phyloP scores from a whole-genome alignment of 306 rosid genomes.

The Prinsepia uniflora region DNA sequence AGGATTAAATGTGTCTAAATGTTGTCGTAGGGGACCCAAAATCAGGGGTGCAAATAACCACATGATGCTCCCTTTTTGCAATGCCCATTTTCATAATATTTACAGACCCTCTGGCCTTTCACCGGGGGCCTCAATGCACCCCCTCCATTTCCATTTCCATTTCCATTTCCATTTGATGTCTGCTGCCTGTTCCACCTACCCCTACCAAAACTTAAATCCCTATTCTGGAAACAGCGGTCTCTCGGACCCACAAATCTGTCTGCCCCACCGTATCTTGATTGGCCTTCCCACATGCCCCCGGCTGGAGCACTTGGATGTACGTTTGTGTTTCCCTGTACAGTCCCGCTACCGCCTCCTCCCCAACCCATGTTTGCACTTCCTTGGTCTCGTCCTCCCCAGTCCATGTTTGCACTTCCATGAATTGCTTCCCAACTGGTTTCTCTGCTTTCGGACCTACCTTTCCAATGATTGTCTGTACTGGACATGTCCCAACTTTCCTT shows the following conservation, averaged over 20 bases:
- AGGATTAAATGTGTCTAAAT: constrained; percentile 43
- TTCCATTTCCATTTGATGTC: constrained; percentile 40
- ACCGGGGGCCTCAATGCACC: constrained; percentile 48
- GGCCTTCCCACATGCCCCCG: constrained; percentile 41
- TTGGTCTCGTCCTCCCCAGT: constrained; percentile 39
- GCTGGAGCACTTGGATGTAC: constrained; percentile 31
- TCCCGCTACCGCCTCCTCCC: constrained; percentile 46
- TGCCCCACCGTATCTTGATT: constrained; percentile 46
- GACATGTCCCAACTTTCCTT: constrained; percentile 43
- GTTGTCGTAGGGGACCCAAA: constrained; percentile 35
- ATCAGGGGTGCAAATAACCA: constrained; percentile 70
- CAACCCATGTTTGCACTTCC: constrained; percentile 38
- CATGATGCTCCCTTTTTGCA: constrained; percentile 81
- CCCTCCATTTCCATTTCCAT: constrained; percentile 54
- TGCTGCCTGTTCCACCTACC: constrained; percentile 73
- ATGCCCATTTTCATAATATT: constrained; percentile 67
- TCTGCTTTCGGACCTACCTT: constrained; percentile 50
- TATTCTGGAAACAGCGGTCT: constrained; percentile 52
- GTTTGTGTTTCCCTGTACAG: constrained; percentile 43
- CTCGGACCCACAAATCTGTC: constrained; percentile 49
- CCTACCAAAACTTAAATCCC: constrained; percentile 47
- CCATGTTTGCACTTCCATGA: constrained; percentile 39
- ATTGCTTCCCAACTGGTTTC: constrained; percentile 45
- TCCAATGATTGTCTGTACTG: constrained; percentile 49
- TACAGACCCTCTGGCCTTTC: constrained; percentile 86